Percentiles rank a stretch among this genome's conserved stretches.
phyloP scores from a whole-genome alignment of 495 filamentous ascomycete genomes.

The Neurospora terricola region DNA sequence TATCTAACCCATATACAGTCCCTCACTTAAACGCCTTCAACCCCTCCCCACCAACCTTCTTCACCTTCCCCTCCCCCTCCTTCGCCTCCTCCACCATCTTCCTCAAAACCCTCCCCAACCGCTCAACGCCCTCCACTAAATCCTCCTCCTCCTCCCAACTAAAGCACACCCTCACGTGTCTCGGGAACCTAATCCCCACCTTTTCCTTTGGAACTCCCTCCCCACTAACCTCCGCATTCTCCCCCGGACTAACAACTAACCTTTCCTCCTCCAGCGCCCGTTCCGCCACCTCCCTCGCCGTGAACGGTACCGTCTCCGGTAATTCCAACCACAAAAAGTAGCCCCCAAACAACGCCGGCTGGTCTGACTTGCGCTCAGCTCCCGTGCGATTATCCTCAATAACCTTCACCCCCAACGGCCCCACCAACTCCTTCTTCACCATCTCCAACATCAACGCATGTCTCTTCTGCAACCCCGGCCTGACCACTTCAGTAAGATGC shows the following conservation, averaged over 20 bases:
- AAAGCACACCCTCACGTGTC: slow-evolving; percentile 57
- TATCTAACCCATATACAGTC: background rate
- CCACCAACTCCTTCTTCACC: slow-evolving; percentile 47
- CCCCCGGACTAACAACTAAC: slow-evolving; percentile 52
- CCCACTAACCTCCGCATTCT: slow-evolving; percentile 56
- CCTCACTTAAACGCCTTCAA: background rate
- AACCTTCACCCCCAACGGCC: slow-evolving; percentile 46
- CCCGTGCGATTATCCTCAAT: background rate
- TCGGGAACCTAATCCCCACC: slow-evolving; percentile 37
- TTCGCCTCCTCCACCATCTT: slow-evolving; percentile 2
- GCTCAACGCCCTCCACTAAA: slow-evolving; percentile 56
- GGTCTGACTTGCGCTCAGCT: slow-evolving; percentile 4
- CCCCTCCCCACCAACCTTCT: background rate
- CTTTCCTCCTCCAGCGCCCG: slow-evolving; percentile 45
- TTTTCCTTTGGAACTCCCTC: slow-evolving; percentile 33
- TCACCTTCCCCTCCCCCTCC: too few species aligned
- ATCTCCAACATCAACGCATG: slow-evolving; percentile 43
- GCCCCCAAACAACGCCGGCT: slow-evolving; percentile 46
- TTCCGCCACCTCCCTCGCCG: slow-evolving; percentile 44
- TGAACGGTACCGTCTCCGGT: slow-evolving; percentile 33
- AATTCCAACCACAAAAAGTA: slow-evolving; percentile 76
- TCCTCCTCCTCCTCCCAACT: slow-evolving; percentile 63
- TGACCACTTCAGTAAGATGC: slow-evolving; percentile 30
- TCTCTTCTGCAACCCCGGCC: slow-evolving; percentile 47
- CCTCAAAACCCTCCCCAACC: slow-evolving; percentile 43